Evolutionary conservation across 73 alveolate species (phyloP).

Genomic region (Diophrys appendiculata): DNA sequence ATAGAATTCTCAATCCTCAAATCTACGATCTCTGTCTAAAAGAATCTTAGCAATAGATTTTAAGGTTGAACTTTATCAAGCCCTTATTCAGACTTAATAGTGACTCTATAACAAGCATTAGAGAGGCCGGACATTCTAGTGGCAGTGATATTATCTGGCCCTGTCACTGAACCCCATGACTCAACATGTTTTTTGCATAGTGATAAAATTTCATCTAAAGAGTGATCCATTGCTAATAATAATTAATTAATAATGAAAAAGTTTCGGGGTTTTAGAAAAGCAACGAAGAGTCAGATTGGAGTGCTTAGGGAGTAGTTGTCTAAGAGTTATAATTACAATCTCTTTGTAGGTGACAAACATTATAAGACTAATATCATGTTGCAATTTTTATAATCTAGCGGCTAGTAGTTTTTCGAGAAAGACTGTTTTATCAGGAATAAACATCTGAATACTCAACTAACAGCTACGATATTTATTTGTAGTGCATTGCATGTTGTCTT

Average conservation of each 20-base stretch:
- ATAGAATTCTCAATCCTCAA: constrained; percentile 18
- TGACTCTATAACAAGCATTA: background rate
- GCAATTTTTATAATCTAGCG: background rate
- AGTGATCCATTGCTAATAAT: background rate
- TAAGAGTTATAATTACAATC: background rate
- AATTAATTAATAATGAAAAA: no score
- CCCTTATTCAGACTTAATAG: background rate
- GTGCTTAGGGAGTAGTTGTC: background rate
- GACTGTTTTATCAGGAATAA: background rate
- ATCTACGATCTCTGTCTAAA: background rate
- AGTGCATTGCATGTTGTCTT: background rate
- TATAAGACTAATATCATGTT: no score
- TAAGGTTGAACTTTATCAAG: background rate
- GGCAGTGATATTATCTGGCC: background rate
- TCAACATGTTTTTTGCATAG: background rate
- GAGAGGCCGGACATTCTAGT: background rate
- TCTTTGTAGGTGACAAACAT: background rate
- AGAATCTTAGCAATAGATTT: background rate
- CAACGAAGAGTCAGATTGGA: background rate
- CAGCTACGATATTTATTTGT: background rate
- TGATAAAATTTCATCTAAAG: background rate
- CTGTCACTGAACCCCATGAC: background rate
- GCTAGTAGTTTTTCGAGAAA: background rate
- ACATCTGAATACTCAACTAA: background rate
- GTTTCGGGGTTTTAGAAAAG: background rate